phyloP scores from a whole-genome alignment of 139 green algal genomes.

The Volvox reticuliferus region DNA sequence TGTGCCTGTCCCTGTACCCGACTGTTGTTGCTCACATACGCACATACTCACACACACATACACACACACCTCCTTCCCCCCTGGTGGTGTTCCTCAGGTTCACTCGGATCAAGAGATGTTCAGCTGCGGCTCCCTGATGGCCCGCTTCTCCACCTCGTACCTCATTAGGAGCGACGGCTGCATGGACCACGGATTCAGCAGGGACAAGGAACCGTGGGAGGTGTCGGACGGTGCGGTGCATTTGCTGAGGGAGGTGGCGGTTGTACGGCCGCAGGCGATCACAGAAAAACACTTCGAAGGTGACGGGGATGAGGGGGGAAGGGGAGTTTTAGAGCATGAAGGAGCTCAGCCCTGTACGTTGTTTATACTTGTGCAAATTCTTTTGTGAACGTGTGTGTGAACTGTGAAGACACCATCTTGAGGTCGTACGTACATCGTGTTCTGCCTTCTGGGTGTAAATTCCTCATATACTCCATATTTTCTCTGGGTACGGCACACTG shows the following conservation, averaged over 20 bases:
- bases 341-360: too few relatives aligned
- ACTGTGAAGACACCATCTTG: too few relatives aligned
- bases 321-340: too few relatives aligned
- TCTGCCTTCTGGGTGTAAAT: too few relatives aligned
- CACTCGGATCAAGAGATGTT: conserved; percentile 86
- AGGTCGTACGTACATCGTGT: too few relatives aligned
- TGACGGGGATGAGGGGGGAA: background rate
- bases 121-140: conserved; percentile 75
- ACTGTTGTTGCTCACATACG: too few relatives aligned
- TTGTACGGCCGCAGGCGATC: conserved; percentile 46
- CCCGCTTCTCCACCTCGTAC: conserved; percentile 64
- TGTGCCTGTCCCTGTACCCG: too few relatives aligned
- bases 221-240: conserved; percentile 89
- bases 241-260: conserved; percentile 83
- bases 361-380: too few relatives aligned
- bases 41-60: background rate
- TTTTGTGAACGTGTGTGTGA: too few relatives aligned
- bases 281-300: conserved; percentile 8
- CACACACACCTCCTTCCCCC: background rate
- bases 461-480: too few relatives aligned
- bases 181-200: conserved; percentile 89
- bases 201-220: conserved; percentile 91
- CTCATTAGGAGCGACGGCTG: conserved; percentile 80
- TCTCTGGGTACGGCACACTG: too few relatives aligned
- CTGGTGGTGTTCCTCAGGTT: conserved; percentile 30